phyloP scores from a whole-genome alignment of 192 early-diverging fungal genomes.

The Neocallimastix lanati region DNA sequence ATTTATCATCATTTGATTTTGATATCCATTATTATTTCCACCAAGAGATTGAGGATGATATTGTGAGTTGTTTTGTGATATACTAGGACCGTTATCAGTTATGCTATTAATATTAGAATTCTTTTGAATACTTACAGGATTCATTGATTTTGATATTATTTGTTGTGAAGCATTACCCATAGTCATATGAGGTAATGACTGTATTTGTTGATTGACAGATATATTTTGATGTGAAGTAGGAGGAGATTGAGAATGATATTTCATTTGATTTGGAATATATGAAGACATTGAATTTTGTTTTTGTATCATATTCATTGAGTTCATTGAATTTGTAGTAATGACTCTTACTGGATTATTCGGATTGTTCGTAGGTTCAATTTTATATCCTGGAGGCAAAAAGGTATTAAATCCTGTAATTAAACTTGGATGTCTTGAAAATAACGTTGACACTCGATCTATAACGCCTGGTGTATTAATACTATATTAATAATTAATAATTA shows the following conservation, averaged over 20 bases:
- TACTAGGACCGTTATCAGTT: not conserved
- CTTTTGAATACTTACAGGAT: not conserved
- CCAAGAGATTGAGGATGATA: not conserved
- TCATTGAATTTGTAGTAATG: conserved; percentile 58
- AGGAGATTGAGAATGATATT: not conserved
- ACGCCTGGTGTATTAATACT: conserved; percentile 94
- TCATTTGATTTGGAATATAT: not conserved
- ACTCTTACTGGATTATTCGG: conserved; percentile 66
- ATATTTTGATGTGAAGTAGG: not conserved
- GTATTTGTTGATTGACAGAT: not conserved
- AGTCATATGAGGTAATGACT: not conserved
- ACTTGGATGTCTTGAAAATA: conserved; percentile 75
- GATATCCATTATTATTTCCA: not conserved
- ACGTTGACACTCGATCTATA: conserved; percentile 83
- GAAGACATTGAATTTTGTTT: not conserved
- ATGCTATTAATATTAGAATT: not conserved
- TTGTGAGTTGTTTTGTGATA: not conserved
- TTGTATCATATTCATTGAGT: not conserved
- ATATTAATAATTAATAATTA: not conserved
- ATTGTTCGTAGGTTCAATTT: conserved; percentile 76
- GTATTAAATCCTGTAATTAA: conserved; percentile 98
- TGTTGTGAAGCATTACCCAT: not conserved
- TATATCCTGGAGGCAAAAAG: conserved; percentile 91
- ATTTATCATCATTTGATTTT: not conserved
- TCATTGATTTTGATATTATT: not conserved